Evolutionary conservation across 2,329 filamentous ascomycete species (phyloP).

Genomic region (Emergomyces orientalis): DNA sequence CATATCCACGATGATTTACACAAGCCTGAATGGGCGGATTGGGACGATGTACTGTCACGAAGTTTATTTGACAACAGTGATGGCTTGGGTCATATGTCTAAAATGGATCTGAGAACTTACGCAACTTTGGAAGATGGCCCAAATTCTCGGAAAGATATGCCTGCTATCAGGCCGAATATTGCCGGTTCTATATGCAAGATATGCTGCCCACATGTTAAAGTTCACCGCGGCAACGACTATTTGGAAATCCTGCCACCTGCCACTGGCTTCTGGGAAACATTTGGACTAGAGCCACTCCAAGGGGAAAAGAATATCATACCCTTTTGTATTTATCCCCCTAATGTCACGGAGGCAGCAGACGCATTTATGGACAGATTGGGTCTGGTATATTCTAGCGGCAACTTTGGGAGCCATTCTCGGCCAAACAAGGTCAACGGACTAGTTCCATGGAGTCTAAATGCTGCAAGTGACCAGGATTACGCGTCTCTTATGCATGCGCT

Average conservation of each 20-base stretch:
- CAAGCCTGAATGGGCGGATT: neutral
- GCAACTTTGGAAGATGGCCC: conserved; percentile 21
- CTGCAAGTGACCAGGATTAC: conserved; percentile 24
- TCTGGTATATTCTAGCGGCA: conserved; percentile 48
- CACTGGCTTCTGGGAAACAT: conserved; percentile 52
- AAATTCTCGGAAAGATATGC: conserved; percentile 21
- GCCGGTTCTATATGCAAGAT: conserved; percentile 35
- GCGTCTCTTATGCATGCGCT: conserved; percentile 28
- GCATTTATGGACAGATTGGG: conserved; percentile 46
- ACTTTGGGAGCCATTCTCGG: conserved; percentile 44
- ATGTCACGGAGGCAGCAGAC: conserved; percentile 39
- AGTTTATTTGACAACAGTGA: conserved; percentile 23
- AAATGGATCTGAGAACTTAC: conserved; percentile 30
- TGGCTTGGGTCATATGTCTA: conserved; percentile 24
- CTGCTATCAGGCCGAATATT: neutral
- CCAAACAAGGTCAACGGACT: conserved; percentile 36
- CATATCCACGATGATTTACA: conserved; percentile 24
- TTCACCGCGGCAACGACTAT: conserved; percentile 44
- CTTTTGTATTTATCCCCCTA: conserved; percentile 48
- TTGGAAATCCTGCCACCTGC: conserved; percentile 50
- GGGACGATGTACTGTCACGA: conserved; percentile 14
- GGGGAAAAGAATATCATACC: conserved; percentile 49
- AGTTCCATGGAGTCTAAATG: conserved; percentile 27
- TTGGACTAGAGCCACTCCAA: conserved; percentile 48
- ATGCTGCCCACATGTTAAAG: conserved; percentile 44